Conservation (phyloP, 1,284 basidiomycete genomes). For the Leccinum pachyderme region DNA sequence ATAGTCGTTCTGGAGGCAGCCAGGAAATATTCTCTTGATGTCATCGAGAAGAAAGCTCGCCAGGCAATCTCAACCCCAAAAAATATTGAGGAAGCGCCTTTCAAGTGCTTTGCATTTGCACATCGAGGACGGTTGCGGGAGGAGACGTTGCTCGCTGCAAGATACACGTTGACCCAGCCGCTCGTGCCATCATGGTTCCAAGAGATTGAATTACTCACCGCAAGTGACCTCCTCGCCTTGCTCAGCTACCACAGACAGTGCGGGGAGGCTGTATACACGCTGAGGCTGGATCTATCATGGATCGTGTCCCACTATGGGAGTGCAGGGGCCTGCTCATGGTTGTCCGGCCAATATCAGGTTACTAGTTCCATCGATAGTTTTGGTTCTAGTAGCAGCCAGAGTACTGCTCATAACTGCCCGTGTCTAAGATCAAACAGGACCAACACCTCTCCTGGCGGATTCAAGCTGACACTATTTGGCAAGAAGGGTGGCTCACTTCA, state of each 20-base stretch:
- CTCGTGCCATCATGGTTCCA: not conserved
- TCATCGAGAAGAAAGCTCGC: constrained; percentile 11
- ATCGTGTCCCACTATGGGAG: constrained; percentile 6
- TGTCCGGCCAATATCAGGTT: not conserved
- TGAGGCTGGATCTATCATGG: constrained; percentile 6
- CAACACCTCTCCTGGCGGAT: not conserved
- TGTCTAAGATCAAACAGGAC: not conserved
- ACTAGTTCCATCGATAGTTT: too few species aligned
- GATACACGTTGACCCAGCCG: not conserved
- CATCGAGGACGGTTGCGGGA: not conserved
- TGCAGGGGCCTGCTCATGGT: constrained; percentile 2
- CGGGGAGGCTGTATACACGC: constrained; percentile 8
- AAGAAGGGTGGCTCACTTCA: not conserved
- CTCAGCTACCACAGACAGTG: constrained; percentile 9
- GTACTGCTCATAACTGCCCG: not conserved
- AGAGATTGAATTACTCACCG: not conserved
- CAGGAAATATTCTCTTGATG: constrained; percentile 12
- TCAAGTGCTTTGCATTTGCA: not conserved
- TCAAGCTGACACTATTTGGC: not conserved
- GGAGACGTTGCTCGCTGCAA: not conserved
- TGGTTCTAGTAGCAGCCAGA: not conserved
- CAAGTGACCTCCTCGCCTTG: not conserved
- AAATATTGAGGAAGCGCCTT: not conserved
- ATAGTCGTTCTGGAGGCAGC: constrained; percentile 12
- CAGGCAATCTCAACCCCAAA: constrained; percentile 9